Evolutionary conservation across 176 grass and related monocot species (phyloP).

Genomic region (Microstegium vimineum): DNA sequence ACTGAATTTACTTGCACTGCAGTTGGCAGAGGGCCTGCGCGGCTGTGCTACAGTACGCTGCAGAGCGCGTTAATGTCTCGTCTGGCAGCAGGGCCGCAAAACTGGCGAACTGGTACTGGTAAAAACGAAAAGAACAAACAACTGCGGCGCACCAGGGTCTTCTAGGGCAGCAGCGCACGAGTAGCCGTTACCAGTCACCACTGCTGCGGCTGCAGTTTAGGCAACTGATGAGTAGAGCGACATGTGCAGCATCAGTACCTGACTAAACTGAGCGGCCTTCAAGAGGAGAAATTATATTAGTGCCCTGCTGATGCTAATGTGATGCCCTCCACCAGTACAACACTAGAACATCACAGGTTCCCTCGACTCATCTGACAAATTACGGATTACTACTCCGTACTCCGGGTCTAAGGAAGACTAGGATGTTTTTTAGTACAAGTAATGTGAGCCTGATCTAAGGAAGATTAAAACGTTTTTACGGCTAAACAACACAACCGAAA

Average conservation of each 20-base stretch:
- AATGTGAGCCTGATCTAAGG: no score
- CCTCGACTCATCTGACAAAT: no score
- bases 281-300: no score
- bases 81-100: neutral
- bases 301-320: no score
- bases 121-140: neutral
- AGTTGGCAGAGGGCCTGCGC: neutral
- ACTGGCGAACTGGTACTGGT: neutral
- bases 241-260: neutral
- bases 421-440: no score
- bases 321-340: no score
- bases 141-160: neutral
- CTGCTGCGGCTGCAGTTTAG: neutral
- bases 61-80: neutral
- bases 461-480: no score
- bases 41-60: neutral
- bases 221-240: neutral
- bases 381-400: no score
- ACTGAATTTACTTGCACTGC: conserved; percentile 36
- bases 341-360: no score
- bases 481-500: no score
- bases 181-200: neutral
- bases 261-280: no score
- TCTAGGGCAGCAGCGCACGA: neutral
- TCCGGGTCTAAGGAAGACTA: no score